Evolutionary conservation across 306 rosid genomes (phyloP), one percentile per base, ranked within the genome.

Genomic region (Vigna radiata): DNA sequence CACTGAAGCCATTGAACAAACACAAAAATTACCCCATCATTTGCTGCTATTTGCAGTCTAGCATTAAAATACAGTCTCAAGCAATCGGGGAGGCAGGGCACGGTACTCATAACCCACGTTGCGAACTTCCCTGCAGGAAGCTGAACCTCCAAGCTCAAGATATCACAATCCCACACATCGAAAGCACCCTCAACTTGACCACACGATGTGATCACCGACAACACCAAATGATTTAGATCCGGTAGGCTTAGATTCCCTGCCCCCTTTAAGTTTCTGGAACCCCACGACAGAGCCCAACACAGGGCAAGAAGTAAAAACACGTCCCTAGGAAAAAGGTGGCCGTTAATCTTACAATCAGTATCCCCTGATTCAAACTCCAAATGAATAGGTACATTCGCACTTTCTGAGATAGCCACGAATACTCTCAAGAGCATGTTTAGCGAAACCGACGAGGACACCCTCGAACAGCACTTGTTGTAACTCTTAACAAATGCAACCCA

Each of bases 401-500:
- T 89, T 48, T 37, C 48, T 2, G 55, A 1, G 15, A 76, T 25
- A 17, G 70, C 79, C 70, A 74, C 43, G 54, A 92, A 89, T 13
- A 92, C 81, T 84, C 91, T 86, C 33, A 88, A 7, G 59, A 92
- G 60, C 60, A 74, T 56, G 77, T 85, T 89, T 27, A 94, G 84
- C 5, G 81, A 85, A 84, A 79, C 48, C 2, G 98, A 89, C 15
- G 90, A 78, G 18, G 96, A 80, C 49, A 80, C 85, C 69, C 90
- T 86, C 27, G 86, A 92, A 77, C 93, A 89, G 63, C 97, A 89
- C 62, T 79, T 92, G 70, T 85, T 89, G 70, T 92, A 94, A 19
- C 98, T 93, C 60, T 47, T 88, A 11, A 92, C 86, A 63, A 94
- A 90, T 77, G 86, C 93, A 73, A 92, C 53, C 98, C 98, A 94